These are phyloP conservation scores for Cladosporium sp. DNA, from an alignment of 2,329 filamentous ascomycete species.

Conservation along the genomic window DNA sequence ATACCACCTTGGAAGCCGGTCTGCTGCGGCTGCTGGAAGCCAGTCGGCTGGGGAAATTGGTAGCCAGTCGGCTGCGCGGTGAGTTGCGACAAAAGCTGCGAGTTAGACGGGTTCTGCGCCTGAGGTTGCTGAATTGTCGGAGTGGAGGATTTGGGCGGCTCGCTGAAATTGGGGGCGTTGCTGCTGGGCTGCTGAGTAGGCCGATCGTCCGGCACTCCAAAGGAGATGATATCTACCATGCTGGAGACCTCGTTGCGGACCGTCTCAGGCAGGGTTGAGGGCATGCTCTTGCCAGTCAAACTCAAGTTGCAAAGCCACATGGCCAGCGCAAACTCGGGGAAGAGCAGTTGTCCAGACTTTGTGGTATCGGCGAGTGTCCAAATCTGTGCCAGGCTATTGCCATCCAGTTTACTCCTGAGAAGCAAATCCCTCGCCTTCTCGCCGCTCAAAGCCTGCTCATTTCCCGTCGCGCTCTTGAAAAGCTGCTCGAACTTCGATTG, in stretches of 20 bases:
- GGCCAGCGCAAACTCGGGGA: slow-evolving; percentile 92
- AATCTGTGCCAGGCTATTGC: slow-evolving; percentile 83
- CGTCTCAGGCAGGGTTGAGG: slow-evolving; percentile 67
- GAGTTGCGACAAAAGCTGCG: slow-evolving; percentile 52
- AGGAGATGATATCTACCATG: slow-evolving; percentile 99
- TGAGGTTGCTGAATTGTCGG: slow-evolving; percentile 47
- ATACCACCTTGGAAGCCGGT: slow-evolving; percentile 52
- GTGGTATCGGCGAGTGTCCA: slow-evolving; percentile 96
- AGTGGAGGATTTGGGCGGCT: slow-evolving; percentile 34
- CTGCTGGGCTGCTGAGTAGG: slow-evolving; percentile 42
- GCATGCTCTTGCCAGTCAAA: slow-evolving; percentile 78
- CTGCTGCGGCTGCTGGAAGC: slow-evolving; percentile 46
- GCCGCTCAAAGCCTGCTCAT: slow-evolving; percentile 75
- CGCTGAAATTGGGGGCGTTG: slow-evolving; percentile 67
- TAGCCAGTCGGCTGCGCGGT: slow-evolving; percentile 52
- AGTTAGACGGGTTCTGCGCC: slow-evolving; percentile 63
- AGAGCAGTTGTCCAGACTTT: slow-evolving; percentile 89
- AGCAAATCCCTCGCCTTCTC: slow-evolving; percentile 89
- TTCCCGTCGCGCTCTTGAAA: slow-evolving; percentile 90
- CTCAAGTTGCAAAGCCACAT: slow-evolving; percentile 98
- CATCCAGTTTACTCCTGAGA: slow-evolving; percentile 78
- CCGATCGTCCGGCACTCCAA: slow-evolving; percentile 72
- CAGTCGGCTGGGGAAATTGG: slow-evolving; percentile 48
- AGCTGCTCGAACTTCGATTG: slow-evolving; percentile 96
- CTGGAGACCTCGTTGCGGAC: slow-evolving; percentile 96